Evolutionary conservation across 805 yeast species (phyloP), one percentile per base, ranked within the genome.

Genomic region (Saccharomycopsis lassenensis): DNA sequence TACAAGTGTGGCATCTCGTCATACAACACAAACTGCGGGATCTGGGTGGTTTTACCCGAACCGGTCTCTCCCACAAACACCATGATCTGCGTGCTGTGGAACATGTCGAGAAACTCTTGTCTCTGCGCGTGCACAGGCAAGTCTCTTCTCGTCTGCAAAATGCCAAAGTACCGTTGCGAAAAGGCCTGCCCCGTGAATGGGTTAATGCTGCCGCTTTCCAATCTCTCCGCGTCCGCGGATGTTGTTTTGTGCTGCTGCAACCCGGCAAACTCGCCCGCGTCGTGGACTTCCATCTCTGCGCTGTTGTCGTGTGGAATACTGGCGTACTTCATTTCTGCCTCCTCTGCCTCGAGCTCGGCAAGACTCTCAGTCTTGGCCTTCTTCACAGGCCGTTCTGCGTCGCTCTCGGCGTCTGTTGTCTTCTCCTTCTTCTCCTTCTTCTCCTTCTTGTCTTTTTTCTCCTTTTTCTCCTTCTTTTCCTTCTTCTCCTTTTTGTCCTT

Each of bases 41-140:
- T 87, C 62, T 89, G 98, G 1, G 98, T 89, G 18, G 97, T 89
- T 59, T 89, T 89, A 72, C 98, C 98, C 21, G 95, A 85, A 63
- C 98, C 98, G 4, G 98, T 89, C 57, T 89, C 98, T 65, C 98
- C 98, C 35, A 91, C 97, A 58, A 91, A 85, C 24, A 89, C 97
- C 93, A 91, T 81, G 54, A 89, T 82, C 60, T 89, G 98, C 25
- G 89, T 76, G 15, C 69, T 62, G 45, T 89, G 97, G 59, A 80
- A 91, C 40, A 83, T 74, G 46, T 69, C 67, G 40, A 91, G 67
- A 56, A 91, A 91, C 59, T 89, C 94, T 36, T 74, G 80, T 55
- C 97, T 70, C 59, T 91, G 95, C 20, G 86, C 74, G 59, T 89
- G 95, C 15, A 91, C 97, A 2, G 98, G 98, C 43, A 91, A 67